These are phyloP conservation scores for Teunomyces pallodes DNA, from an alignment of 805 yeast genomes.

Conservation along the genomic window DNA sequence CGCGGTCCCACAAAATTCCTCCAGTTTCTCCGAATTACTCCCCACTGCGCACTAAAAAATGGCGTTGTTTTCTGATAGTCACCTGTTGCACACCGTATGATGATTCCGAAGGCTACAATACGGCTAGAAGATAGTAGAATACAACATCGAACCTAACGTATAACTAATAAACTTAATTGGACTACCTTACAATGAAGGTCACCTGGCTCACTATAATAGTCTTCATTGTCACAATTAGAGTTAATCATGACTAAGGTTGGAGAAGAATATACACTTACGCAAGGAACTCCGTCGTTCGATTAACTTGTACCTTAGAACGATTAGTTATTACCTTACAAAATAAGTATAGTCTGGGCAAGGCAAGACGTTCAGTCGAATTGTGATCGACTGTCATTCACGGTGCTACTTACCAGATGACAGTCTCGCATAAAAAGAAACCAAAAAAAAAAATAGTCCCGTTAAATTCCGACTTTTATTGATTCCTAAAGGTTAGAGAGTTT, in stretches of 20 bases:
- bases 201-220: not conserved
- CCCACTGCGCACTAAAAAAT: slow-evolving; percentile 1
- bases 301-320: too few species aligned
- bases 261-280: not conserved
- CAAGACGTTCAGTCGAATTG: too few species aligned
- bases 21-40: slow-evolving; percentile 9
- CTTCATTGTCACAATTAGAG: too few species aligned
- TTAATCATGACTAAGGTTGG: not conserved
- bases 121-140: not conserved
- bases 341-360: too few species aligned
- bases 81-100: slow-evolving; percentile 2
- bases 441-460: too few species aligned
- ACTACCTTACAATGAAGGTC: not conserved
- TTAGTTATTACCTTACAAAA: too few species aligned
- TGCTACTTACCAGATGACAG: too few species aligned
- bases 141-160: not conserved
- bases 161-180: not conserved
- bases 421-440: too few species aligned
- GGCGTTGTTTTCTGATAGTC: not conserved
- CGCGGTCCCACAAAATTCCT: slow-evolving; percentile 5
- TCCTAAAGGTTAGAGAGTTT: too few species aligned
- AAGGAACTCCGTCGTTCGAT: too few species aligned
- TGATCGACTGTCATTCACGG: too few species aligned
- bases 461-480: too few species aligned
- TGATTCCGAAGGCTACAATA: not conserved